These are phyloP conservation scores for Neonectria faginata DNA, from an alignment of 2,329 filamentous ascomycete genomes.

Conservation along the genomic window DNA sequence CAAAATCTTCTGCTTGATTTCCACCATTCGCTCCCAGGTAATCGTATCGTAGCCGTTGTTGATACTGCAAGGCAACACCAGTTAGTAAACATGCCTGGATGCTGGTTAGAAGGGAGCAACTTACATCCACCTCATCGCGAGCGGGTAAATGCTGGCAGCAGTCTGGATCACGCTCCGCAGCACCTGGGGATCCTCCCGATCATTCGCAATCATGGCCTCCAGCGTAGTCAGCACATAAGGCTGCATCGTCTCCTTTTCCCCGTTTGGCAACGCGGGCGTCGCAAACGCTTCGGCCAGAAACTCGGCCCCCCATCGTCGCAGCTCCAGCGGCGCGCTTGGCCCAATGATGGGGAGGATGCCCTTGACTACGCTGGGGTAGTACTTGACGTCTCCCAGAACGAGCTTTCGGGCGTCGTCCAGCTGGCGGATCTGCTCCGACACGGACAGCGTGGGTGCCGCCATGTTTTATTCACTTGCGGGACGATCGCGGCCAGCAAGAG, in stretches of 20 bases:
- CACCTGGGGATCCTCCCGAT: constrained; percentile 82
- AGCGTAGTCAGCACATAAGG: constrained; percentile 83
- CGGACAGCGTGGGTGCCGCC: constrained; percentile 69
- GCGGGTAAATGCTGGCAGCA: constrained; percentile 90
- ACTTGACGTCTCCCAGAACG: constrained; percentile 85
- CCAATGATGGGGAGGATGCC: constrained; percentile 93
- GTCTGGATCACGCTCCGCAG: constrained; percentile 89
- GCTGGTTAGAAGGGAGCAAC: constrained; percentile 58
- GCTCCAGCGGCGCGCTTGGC: constrained; percentile 77
- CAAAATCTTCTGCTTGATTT: constrained; percentile 90
- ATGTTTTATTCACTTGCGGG: constrained; percentile 40
- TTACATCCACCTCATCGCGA: constrained; percentile 94
- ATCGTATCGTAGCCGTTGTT: constrained; percentile 84
- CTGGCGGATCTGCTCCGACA: constrained; percentile 84
- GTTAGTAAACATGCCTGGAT: constrained; percentile 36
- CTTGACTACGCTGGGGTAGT: constrained; percentile 92
- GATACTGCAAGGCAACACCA: constrained; percentile 69
- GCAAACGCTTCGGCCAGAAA: constrained; percentile 97
- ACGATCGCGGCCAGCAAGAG: constrained; percentile 24
- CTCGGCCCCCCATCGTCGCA: constrained; percentile 95
- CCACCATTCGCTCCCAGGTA: constrained; percentile 88
- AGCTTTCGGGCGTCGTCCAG: constrained; percentile 91
- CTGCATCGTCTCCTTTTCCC: constrained; percentile 84
- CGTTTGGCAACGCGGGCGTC: constrained; percentile 81
- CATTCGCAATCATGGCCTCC: constrained; percentile 74